Conservation (phyloP, 1,284 basidiomycete genomes). For the Malassezia sympodialis region DNA sequence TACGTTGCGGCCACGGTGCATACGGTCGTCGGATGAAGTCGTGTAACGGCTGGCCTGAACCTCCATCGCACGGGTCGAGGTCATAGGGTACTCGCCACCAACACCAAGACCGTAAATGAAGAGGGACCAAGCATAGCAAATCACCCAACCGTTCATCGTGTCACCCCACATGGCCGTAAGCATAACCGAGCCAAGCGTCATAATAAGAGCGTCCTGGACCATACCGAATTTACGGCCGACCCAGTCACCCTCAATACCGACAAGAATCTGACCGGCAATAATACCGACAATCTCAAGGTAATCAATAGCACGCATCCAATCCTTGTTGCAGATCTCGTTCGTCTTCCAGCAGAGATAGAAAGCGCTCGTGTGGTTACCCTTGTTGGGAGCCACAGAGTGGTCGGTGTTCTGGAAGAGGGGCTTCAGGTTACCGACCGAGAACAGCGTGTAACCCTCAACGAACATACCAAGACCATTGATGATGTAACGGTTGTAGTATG, state of each 20-base stretch:
- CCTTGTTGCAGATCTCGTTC: conserved; percentile 48
- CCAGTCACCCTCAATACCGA: conserved; percentile 56
- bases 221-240: conserved; percentile 54
- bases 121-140: conserved; percentile 52
- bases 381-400: background rate
- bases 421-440: conserved; percentile 53
- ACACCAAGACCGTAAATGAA: conserved; percentile 53
- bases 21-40: conserved; percentile 52
- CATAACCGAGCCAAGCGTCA: conserved; percentile 53
- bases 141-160: conserved; percentile 54
- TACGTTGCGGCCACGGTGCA: conserved; percentile 55
- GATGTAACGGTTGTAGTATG: conserved; percentile 53
- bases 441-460: conserved; percentile 53
- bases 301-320: conserved; percentile 51
- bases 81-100: conserved; percentile 56
- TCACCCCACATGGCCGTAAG: conserved; percentile 54
- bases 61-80: conserved; percentile 54
- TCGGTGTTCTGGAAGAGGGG: conserved; percentile 9
- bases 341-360: conserved; percentile 39
- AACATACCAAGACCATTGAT: conserved; percentile 54
- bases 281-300: conserved; percentile 54
- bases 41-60: conserved; percentile 48
- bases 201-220: conserved; percentile 49
- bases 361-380: conserved; percentile 19
- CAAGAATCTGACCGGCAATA: conserved; percentile 54